phyloP scores from a whole-genome alignment of 2,329 filamentous ascomycete genomes.

The Chlorencoelia australis region DNA sequence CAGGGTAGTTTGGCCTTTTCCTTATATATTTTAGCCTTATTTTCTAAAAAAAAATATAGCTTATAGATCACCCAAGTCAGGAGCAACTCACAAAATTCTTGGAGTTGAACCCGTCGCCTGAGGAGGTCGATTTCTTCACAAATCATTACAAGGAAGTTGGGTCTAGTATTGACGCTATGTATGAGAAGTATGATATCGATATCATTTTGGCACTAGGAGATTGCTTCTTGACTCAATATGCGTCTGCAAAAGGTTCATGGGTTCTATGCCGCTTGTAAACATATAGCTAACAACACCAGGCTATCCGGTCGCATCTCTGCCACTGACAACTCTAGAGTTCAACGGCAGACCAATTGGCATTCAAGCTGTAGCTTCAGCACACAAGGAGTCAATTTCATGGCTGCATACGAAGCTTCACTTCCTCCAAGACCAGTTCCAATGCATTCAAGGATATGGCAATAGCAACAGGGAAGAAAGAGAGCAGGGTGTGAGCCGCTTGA shows the following conservation, averaged over 20 bases:
- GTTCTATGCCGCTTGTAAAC: not conserved
- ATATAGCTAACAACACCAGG: not conserved
- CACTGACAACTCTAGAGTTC: not conserved
- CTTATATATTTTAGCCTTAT: too few species aligned
- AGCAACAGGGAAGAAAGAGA: too few species aligned
- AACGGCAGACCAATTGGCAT: not conserved
- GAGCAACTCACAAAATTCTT: not conserved
- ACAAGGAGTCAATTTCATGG: too few species aligned
- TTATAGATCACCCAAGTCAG: not conserved
- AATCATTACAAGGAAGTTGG: not conserved
- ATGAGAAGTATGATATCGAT: not conserved
- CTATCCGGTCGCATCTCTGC: not conserved
- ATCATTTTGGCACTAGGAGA: not conserved
- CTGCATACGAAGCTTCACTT: too few species aligned
- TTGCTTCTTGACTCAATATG: not conserved
- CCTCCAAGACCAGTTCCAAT: too few species aligned
- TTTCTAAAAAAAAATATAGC: too few species aligned
- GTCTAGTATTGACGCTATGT: not conserved
- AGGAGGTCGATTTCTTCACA: not conserved
- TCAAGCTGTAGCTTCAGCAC: too few species aligned
- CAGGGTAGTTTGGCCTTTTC: too few species aligned
- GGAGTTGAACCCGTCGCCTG: not conserved
- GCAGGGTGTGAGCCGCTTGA: too few species aligned
- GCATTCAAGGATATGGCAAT: too few species aligned
- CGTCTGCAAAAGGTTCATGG: not conserved